phyloP scores from a whole-genome alignment of 2,329 filamentous ascomycete species.

The Alternaria novae-zelandiae region DNA sequence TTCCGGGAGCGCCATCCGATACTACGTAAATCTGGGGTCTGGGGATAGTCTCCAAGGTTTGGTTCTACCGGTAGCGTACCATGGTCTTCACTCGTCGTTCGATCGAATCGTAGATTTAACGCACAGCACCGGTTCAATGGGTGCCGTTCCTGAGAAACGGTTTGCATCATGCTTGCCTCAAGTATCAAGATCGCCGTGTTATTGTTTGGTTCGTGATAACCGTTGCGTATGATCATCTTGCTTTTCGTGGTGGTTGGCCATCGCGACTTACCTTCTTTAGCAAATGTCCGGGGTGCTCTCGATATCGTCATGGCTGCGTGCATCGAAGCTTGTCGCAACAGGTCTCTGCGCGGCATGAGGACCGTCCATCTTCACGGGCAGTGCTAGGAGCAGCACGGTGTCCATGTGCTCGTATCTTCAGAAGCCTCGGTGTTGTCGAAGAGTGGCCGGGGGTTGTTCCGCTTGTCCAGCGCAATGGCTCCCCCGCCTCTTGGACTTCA shows the following conservation, averaged over 20 bases:
- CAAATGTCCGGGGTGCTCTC: neutral
- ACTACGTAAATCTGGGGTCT: neutral
- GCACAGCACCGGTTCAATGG: neutral
- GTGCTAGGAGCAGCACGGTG: slow-evolving; percentile 6
- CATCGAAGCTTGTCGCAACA: neutral
- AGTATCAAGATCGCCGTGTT: neutral
- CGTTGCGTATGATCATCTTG: neutral
- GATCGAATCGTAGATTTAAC: neutral
- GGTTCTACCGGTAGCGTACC: slow-evolving; percentile 6
- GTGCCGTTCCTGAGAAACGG: neutral
- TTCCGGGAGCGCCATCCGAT: neutral
- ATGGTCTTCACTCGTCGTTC: neutral
- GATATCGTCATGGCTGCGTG: neutral
- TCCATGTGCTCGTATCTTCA: slow-evolving; percentile 9
- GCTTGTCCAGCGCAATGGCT: neutral
- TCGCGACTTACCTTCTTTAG: neutral
- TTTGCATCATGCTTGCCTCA: slow-evolving; percentile 1
- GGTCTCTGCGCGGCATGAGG: neutral
- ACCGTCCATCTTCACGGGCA: neutral
- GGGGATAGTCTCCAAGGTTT: slow-evolving; percentile 4
- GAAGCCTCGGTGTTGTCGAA: neutral
- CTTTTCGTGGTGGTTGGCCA: neutral
- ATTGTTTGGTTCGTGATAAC: neutral
- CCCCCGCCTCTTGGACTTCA: slow-evolving; percentile 1
- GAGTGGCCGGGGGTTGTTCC: neutral